Evolutionary conservation across 495 filamentous ascomycete species (phyloP), one percentile per base, ranked within the genome.

Genomic region (Neurospora discreta): DNA sequence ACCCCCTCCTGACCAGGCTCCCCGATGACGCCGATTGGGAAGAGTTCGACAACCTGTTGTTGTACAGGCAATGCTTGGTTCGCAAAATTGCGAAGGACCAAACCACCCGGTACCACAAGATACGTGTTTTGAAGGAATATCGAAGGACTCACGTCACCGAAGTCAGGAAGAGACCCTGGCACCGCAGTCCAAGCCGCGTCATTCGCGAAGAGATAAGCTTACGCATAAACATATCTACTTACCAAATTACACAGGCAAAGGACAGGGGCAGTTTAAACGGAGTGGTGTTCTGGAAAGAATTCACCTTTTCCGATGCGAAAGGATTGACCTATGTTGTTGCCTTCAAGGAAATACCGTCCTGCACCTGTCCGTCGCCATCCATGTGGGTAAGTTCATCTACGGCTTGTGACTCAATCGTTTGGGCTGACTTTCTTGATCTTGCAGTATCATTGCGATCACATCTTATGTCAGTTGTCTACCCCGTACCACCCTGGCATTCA

Each of bases 71-170:
- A 16, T 58, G 46, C 2, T 0, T 8, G 8, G 0, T 30, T 3
- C 46, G 46, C 46, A 58, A 58, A 13, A 26, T 58, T 30, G 11
- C 11, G 0, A 30, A 0, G 13, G 23, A 58, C 1, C 0, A 58
- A 1, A 15, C 20, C 11, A 58, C 0, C 13, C 5, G 46, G 5
- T 0, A 8, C 0, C 0, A 30, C 10, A 58, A 1, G 20, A 30
- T 58, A 30, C 46, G 46, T 16, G 0, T 58, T 16, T 23, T 58
- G 3, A 1, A 58, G 2, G 5, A 15, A 1, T 58, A 58, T 16
- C 46, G 16, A 0, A 8, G 30, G 46, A 0, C 0, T 1, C 46
- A 58, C 0, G 23, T 30, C 13, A 58, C 46, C 13, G 23, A 58
- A 58, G 2, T 30, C 13, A 58, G 46, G 15, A 6, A 15, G 11